These are phyloP conservation scores for Leccinum fallax DNA, from an alignment of 1,284 basidiomycete genomes.

Conservation along the genomic window DNA sequence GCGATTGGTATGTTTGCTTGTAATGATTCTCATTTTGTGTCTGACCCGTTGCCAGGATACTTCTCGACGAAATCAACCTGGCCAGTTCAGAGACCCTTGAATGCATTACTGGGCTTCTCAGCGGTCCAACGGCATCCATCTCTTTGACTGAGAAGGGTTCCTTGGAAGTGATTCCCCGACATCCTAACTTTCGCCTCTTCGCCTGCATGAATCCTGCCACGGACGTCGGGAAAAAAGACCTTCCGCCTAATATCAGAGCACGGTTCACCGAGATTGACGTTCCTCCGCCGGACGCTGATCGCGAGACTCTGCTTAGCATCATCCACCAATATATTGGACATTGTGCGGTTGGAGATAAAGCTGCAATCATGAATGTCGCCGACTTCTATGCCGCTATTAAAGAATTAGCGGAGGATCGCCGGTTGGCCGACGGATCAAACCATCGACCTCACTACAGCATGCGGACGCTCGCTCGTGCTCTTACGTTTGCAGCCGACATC, in stretches of 20 bases:
- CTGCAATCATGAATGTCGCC: conserved; percentile 88
- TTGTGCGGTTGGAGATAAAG: conserved; percentile 82
- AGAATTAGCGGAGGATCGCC: conserved; percentile 74
- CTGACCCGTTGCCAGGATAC: conserved; percentile 58
- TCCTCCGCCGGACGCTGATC: conserved; percentile 89
- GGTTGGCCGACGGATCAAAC: conserved; percentile 93
- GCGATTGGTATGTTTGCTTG: conserved; percentile 76
- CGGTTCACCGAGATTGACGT: conserved; percentile 98
- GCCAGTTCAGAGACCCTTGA: conserved; percentile 95
- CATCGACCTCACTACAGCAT: conserved; percentile 97
- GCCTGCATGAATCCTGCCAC: conserved; percentile 99
- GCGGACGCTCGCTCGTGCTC: conserved; percentile 90
- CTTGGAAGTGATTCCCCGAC: conserved; percentile 87
- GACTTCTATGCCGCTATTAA: conserved; percentile 91
- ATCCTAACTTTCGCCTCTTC: conserved; percentile 95
- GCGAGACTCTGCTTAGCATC: conserved; percentile 88
- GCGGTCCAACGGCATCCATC: conserved; percentile 85
- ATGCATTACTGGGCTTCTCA: conserved; percentile 86
- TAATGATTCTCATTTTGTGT: neutral
- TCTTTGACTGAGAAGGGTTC: conserved; percentile 95
- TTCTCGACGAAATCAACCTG: conserved; percentile 97
- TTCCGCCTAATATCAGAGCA: conserved; percentile 87
- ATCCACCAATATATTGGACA: conserved; percentile 91
- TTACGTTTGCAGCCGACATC: conserved; percentile 90
- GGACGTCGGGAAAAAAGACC: conserved; percentile 97